Base-by-base conservation (phyloP, 164 flowering plant species). In the Annona cherimola region DNA sequence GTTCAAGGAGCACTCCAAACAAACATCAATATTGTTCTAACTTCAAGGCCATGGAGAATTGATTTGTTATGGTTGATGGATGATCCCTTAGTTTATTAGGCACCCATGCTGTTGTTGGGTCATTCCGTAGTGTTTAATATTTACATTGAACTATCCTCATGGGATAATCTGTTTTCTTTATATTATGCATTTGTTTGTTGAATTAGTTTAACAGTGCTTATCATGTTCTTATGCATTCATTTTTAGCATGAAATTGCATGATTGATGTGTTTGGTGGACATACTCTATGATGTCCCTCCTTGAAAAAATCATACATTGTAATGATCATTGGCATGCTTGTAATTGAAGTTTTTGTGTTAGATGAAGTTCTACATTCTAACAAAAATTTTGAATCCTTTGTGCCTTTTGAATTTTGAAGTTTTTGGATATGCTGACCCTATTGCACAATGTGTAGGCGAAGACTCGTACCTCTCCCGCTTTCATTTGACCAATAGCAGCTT, bases 71-170 rank as follows among this genome's bases (percentile, higher is more conserved):
- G 35, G 35, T 26, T 26, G 35, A 26, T 26, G 35, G 35, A 26
- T 26, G 35, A 26, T 26, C 35, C 35, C 35, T 26, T 26, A 26
- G 35, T 26, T 26, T 26, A 26, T 26, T 26, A 26, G 35, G 35
- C 35, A 26, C 35, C 1, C 35, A 26, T 26, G 84, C 89, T 83
- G 99, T 93, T 83, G 99, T 90, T 74, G 99, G 99, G 69, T 42
- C 90, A 61, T 96, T 96, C 77, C 86, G 93, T 71, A 94, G 91
- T 73, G 90, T 85, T 97, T 96, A 90, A 83, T 62, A 64, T 44
- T 67, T 57, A 44, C n/a, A 19, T n/a, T 68, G 72, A 69, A 44
- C 18, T 57, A 40, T 60, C 18, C 45, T 20, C 9, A 4, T 35
- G 14, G 12, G 11, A 62, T 62, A 62, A 62, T 61, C 5, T 20